phyloP scores from a whole-genome alignment of 108 stramenopile species.

The Fragilaria crotonensis region DNA sequence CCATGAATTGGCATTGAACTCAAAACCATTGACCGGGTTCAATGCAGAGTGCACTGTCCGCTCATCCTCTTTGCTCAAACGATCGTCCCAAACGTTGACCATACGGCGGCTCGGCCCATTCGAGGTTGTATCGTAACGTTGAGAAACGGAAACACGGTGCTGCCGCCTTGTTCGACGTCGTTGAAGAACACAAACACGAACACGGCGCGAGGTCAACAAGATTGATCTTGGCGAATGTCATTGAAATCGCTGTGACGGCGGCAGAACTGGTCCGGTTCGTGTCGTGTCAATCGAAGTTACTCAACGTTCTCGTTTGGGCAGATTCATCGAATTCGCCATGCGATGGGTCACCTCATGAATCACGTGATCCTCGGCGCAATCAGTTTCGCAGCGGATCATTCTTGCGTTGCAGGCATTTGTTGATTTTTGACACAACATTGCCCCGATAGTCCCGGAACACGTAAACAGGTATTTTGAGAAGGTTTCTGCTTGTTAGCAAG shows the following conservation, averaged over 20 bases:
- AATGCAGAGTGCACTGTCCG: conserved; percentile 78
- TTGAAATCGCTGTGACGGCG: conserved; percentile 32
- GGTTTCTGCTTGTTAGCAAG: conserved; percentile 42
- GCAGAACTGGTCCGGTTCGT: conserved; percentile 41
- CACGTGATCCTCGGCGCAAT: conserved; percentile 25
- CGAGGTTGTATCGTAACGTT: conserved; percentile 62
- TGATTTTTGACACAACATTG: conserved; percentile 7
- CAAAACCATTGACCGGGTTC: conserved; percentile 62
- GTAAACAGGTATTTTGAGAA: conserved; percentile 55
- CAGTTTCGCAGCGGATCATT: conserved; percentile 64
- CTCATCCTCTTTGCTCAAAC: conserved; percentile 46
- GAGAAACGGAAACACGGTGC: conserved; percentile 68
- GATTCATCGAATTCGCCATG: conserved; percentile 37
- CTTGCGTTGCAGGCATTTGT: conserved; percentile 13
- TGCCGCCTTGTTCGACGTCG: conserved; percentile 85
- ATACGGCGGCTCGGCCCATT: conserved; percentile 62
- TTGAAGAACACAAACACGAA: conserved; percentile 69
- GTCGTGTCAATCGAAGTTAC: conserved; percentile 42
- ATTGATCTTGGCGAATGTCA: background rate
- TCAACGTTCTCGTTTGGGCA: conserved; percentile 28
- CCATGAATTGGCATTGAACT: conserved; percentile 85
- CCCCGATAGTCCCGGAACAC: conserved; percentile 28
- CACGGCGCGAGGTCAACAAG: conserved; percentile 59
- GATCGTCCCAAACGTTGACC: conserved; percentile 68
- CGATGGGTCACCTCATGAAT: conserved; percentile 26